Conservation (phyloP, 1,284 basidiomycete species). For the Boletus hoseneyae region DNA sequence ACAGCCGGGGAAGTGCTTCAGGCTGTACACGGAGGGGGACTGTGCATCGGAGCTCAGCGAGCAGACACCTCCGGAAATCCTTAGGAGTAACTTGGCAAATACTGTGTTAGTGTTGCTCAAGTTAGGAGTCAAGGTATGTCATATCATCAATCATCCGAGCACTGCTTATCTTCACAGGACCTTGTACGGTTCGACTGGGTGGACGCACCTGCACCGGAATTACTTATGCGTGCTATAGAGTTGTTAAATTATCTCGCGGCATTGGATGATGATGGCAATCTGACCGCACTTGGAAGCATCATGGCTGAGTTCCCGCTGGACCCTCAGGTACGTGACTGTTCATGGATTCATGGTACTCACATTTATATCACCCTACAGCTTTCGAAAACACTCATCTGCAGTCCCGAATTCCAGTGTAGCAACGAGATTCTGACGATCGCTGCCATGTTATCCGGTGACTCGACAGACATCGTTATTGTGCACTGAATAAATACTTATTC, state of each 20-base stretch:
- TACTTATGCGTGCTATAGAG: constrained; percentile 96
- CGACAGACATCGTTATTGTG: constrained; percentile 16
- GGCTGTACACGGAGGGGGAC: constrained; percentile 96
- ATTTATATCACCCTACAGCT: constrained; percentile 45
- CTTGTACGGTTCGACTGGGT: constrained; percentile 94
- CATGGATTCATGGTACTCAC: background rate
- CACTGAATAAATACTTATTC: constrained; percentile 4
- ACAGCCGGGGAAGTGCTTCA: constrained; percentile 95
- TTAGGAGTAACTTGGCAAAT: constrained; percentile 90
- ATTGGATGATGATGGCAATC: constrained; percentile 90
- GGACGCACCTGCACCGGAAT: constrained; percentile 95
- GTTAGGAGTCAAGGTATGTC: constrained; percentile 73
- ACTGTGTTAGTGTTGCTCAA: constrained; percentile 94
- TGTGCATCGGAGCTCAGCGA: constrained; percentile 95
- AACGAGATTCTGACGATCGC: constrained; percentile 95
- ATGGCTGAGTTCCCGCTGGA: constrained; percentile 99
- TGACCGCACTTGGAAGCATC: constrained; percentile 84
- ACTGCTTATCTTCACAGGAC: constrained; percentile 48
- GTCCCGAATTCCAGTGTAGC: constrained; percentile 93
- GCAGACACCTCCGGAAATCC: constrained; percentile 95
- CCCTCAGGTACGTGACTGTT: constrained; percentile 64
- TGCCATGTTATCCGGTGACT: constrained; percentile 87
- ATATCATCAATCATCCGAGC: background rate
- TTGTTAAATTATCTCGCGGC: constrained; percentile 91
- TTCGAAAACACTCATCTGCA: constrained; percentile 92